Evolutionary conservation across 805 yeast species (phyloP), one percentile per base, ranked within the genome.

Genomic region (Yarrowia sp.): DNA sequence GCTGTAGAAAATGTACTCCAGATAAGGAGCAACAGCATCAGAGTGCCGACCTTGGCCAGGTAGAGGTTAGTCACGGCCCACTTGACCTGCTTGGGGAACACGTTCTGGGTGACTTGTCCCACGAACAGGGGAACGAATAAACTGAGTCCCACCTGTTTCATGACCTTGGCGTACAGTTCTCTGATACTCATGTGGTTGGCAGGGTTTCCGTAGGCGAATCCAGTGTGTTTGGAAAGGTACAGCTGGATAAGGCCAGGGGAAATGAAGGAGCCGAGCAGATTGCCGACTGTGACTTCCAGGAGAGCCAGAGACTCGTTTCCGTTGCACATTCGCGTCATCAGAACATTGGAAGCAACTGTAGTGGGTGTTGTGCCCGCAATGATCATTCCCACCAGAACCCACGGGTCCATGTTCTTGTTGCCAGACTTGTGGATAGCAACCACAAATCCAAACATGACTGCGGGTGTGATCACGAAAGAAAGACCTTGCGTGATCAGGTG

Each of bases 351-450:
- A 0, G 92, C 84, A 19, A 91, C 96, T 0, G 97, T 91, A 6
- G 97, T 91, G 29, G 97, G 97, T 72, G 96, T 88, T 7, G 92
- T 81, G 29, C 89, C 88, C 1, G 96, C 88, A 46, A 90, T 87
- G 18, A 91, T 82, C 63, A 91, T 73, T 0, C 97, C 97, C 12
- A 87, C 87, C 24, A 91, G 75, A 66, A 90, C 80, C 90, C 93
- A 90, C 29, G 81, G 79, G 66, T 85, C 86, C 38, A 90, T 88
- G 19, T 76, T 70, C 1, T 75, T 71, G 69, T 88, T 80, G 63
- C 81, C 65, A 0, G 94, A 82, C 7, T 76, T 77, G 65, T 80
- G 80, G 25, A 90, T 84, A 0, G 88, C 96, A 61, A 80, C 74
- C 38, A 85, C 85, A 56, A 90, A 76, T 1, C 94, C 97, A 71